Percentiles rank a stretch among this genome's conserved stretches.
Evolutionary conservation across 495 filamentous ascomycete species (phyloP).

Genomic region (Penicillium roqueforti): DNA sequence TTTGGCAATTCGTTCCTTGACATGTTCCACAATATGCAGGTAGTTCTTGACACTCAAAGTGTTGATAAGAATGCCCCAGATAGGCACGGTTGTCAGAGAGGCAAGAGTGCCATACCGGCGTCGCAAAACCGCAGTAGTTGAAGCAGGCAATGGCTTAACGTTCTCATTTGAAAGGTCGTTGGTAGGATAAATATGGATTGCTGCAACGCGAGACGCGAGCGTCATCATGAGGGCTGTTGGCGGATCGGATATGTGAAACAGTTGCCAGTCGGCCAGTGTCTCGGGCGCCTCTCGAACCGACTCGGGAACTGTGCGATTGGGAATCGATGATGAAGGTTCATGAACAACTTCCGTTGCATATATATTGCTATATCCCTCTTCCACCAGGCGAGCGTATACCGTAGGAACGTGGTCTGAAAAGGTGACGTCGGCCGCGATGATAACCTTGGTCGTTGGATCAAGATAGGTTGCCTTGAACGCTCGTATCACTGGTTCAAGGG

Average conservation of each 20-base stretch:
- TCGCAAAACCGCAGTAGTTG: slow-evolving; percentile 59
- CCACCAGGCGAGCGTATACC: slow-evolving; percentile 46
- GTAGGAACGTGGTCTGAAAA: slow-evolving; percentile 65
- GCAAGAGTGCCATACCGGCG: slow-evolving; percentile 85
- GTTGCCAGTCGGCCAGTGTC: slow-evolving; percentile 61
- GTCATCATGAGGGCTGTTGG: slow-evolving; percentile 81
- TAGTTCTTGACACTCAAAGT: slow-evolving; percentile 91
- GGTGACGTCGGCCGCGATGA: slow-evolving; percentile 87
- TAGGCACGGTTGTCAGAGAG: slow-evolving; percentile 69
- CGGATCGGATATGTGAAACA: slow-evolving; percentile 89
- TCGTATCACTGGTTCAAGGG: slow-evolving; percentile 50
- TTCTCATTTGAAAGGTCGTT: slow-evolving; percentile 27
- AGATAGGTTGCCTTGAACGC: slow-evolving; percentile 68
- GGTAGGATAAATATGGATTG: slow-evolving; percentile 77
- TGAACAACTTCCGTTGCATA: slow-evolving; percentile 68
- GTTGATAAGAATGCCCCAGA: slow-evolving; percentile 93
- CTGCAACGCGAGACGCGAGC: slow-evolving; percentile 74
- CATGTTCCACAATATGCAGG: slow-evolving; percentile 68
- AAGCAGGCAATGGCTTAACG: slow-evolving; percentile 43
- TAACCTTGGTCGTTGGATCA: slow-evolving; percentile 56
- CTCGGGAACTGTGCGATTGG: slow-evolving; percentile 69
- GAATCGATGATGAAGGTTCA: slow-evolving; percentile 73
- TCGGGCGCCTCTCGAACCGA: slow-evolving; percentile 45
- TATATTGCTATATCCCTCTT: slow-evolving; percentile 64
- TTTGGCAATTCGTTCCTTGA: slow-evolving; percentile 63